Evolutionary conservation across 2,329 filamentous ascomycete species (phyloP).

Genomic region (Zasmidium cellare): DNA sequence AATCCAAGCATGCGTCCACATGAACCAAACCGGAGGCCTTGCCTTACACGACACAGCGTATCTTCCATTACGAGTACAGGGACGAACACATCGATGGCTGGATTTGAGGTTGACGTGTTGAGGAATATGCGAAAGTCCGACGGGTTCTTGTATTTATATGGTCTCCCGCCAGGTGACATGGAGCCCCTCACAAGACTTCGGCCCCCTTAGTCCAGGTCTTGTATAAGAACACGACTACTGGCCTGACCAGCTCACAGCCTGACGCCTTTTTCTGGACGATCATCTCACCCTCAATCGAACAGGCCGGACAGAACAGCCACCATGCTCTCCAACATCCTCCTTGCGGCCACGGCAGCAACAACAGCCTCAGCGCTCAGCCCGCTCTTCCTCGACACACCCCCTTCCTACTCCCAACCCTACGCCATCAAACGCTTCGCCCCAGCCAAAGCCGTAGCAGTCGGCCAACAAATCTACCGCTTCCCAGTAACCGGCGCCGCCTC

Average conservation of each 20-base stretch:
- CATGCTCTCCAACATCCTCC: not conserved
- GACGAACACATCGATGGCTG: not conserved
- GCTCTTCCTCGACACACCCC: constrained; percentile 3
- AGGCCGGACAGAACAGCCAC: too few species aligned
- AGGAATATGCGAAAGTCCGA: not conserved
- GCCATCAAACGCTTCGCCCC: constrained; percentile 10
- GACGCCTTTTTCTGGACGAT: too few species aligned
- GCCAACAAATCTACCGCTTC: constrained; percentile 8
- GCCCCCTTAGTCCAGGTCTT: too few species aligned
- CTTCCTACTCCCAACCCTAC: constrained; percentile 5
- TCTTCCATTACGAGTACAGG: not conserved
- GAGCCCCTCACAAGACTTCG: too few species aligned
- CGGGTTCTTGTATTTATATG: too few species aligned
- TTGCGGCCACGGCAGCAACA: not conserved
- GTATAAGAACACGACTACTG: too few species aligned
- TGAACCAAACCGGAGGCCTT: not conserved
- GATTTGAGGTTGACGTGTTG: not conserved
- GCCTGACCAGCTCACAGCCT: too few species aligned
- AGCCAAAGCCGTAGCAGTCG: constrained; percentile 9
- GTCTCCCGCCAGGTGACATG: too few species aligned
- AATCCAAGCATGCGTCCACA: not conserved
- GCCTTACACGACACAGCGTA: not conserved
- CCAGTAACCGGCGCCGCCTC: constrained; percentile 7
- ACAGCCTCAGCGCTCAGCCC: not conserved
- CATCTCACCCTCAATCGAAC: too few species aligned